Conservation (phyloP, 306 rosid genomes). For the Vachellia collinsii region DNA sequence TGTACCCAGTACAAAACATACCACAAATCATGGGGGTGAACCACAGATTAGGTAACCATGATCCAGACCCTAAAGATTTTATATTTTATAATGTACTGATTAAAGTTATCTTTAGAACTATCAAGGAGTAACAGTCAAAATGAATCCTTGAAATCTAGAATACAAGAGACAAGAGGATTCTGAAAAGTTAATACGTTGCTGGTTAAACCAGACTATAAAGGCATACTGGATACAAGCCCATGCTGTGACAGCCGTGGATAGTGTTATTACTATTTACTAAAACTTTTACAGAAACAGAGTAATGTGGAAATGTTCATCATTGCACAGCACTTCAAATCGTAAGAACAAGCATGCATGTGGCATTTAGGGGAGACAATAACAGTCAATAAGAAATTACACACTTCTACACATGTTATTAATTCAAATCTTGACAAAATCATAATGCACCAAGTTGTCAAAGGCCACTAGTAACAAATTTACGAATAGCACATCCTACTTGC, state of each 20-base stretch:
- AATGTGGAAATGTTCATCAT: neutral
- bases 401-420: neutral
- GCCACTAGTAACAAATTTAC: neutral
- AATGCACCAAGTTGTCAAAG: neutral
- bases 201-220: neutral
- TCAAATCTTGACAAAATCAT: neutral
- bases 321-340: neutral
- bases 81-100: neutral
- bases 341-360: constrained; percentile 4
- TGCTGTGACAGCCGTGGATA: neutral
- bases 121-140: neutral
- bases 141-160: constrained; percentile 3
- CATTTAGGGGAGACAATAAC: constrained; percentile 6
- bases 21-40: neutral
- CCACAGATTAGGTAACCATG: neutral
- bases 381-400: neutral
- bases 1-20: neutral
- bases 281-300: neutral
- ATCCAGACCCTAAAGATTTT: neutral
- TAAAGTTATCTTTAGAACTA: neutral
- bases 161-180: constrained; percentile 20
- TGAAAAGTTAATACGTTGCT: neutral
- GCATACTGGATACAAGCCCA: neutral
- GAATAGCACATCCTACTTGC: constrained; percentile 15
- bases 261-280: constrained; percentile 14